phyloP scores from a whole-genome alignment of 352 stramenopile species.

The Globisporangium okanoganense region DNA sequence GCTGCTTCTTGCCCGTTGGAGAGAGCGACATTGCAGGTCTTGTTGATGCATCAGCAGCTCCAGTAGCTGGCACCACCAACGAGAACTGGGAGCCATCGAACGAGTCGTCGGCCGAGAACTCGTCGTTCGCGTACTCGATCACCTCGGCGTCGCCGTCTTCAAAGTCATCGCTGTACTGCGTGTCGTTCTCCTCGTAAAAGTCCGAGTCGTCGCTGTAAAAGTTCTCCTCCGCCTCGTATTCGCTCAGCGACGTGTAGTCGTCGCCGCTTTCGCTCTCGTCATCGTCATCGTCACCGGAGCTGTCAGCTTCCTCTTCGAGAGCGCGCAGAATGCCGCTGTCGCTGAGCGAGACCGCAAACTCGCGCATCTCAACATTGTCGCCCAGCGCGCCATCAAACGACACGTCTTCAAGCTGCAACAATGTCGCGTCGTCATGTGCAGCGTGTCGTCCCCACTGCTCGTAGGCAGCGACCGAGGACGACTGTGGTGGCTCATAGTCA shows the following conservation, averaged over 20 bases:
- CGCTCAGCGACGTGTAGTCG: constrained; percentile 63
- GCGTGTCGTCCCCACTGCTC: constrained; percentile 17
- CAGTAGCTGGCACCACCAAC: neutral
- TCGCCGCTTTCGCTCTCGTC: constrained; percentile 26
- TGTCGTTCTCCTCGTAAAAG: constrained; percentile 62
- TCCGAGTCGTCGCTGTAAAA: constrained; percentile 84
- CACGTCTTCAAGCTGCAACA: constrained; percentile 17
- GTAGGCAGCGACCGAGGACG: constrained; percentile 11
- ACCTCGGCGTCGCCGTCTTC: constrained; percentile 74
- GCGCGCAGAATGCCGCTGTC: constrained; percentile 5
- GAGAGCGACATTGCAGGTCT: constrained; percentile 10
- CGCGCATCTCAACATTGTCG: constrained; percentile 36
- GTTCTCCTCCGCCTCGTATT: constrained; percentile 79
- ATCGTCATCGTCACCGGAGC: constrained; percentile 32
- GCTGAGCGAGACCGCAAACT: constrained; percentile 37
- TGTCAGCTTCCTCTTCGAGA: constrained; percentile 45
- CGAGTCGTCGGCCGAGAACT: constrained; percentile 39
- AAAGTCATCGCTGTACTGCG: constrained; percentile 82
- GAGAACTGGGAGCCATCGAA: constrained; percentile 1
- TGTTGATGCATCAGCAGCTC: neutral
- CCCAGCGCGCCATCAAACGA: neutral
- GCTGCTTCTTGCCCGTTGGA: constrained; percentile 18
- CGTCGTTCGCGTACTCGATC: constrained; percentile 74
- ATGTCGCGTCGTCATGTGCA: constrained; percentile 16
- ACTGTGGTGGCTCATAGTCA: constrained; percentile 3